phyloP scores from a whole-genome alignment of 2,329 filamentous ascomycete genomes.

The Setomelanomma holmii region DNA sequence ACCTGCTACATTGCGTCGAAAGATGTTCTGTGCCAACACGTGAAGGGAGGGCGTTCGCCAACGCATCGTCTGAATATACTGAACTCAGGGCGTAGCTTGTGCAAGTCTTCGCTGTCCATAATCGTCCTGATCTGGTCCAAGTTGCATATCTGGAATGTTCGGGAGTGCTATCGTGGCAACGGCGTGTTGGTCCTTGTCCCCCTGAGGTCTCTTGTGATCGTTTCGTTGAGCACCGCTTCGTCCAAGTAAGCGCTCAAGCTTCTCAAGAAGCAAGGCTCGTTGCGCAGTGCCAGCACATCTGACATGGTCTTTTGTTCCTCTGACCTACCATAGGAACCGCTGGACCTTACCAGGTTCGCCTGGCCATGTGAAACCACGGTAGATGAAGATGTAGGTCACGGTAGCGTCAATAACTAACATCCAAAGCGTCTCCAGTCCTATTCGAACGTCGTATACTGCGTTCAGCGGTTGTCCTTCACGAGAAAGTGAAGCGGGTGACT shows the following conservation, averaged over 20 bases:
- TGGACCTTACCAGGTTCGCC: slow-evolving; percentile 67
- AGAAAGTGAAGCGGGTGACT: slow-evolving; percentile 48
- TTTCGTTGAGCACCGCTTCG: too few species aligned
- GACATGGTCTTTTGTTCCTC: not conserved
- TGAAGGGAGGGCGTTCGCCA: too few species aligned
- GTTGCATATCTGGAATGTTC: too few species aligned
- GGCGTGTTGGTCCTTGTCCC: too few species aligned
- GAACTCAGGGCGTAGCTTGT: too few species aligned
- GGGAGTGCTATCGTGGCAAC: too few species aligned
- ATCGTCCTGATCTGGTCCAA: too few species aligned
- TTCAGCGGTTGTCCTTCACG: not conserved
- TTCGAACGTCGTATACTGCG: slow-evolving; percentile 46
- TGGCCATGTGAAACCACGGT: slow-evolving; percentile 71
- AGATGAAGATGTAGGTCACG: slow-evolving; percentile 76
- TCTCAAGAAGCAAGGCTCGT: not conserved
- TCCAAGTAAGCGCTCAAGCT: too few species aligned
- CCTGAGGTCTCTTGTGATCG: too few species aligned
- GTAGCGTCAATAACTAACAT: slow-evolving; percentile 68
- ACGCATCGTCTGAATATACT: too few species aligned
- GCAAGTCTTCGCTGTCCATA: too few species aligned
- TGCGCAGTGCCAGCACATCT: not conserved
- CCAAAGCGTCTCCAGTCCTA: slow-evolving; percentile 73
- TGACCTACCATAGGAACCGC: slow-evolving; percentile 72
- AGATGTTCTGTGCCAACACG: too few species aligned
- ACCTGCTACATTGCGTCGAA: not conserved